Base-by-base conservation (phyloP, 345 rosid genomes). In the Dovyalis caffra region DNA sequence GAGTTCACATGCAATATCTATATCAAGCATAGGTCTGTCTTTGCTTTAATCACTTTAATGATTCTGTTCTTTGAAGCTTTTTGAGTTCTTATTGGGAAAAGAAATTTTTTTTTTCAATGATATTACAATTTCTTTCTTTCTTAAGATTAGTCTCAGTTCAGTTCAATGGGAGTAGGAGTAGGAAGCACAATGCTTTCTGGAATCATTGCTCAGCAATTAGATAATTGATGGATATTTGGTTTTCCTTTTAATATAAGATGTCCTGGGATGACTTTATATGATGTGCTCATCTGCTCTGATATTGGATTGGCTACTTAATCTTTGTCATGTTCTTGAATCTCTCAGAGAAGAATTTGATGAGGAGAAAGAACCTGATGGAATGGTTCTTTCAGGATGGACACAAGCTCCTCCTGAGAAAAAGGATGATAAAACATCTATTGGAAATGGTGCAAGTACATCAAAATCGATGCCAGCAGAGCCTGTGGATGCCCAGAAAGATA, bases 351-450 rank as follows among this genome's bases (percentile, higher is more conserved):
- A 89, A 69, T 95, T 95, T 74, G 97, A 95, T 5, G 93, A 89
- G 80, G 99, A 95, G 84, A 93, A 90, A 78, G 99, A 95, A 83
- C 97, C 98, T 1, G 99, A 95, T 81, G 97, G 90, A 80, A 91
- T 95, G 99, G 85, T 91, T 73, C 97, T 93, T 45, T 86, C 82
- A 61, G 98, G 99, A 82, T 95, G 98, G 99, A 84, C 86, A 71
- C 89, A 82, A 77, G 75, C 88, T 80, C 83, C 89, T 57, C 47
- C 75, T 9, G 87, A 80, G 2, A 88, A 72, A 32, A 82, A 81
- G 78, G 83, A 85, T 23, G 79, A 64, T 10, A 76, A 78, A 64
- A 84, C 85, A 62, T 43, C 82, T 6, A 72, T 71, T n/a, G 87
- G 86, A 32, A 88, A 92, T 40, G 88, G 86, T 4, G 89, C 77